Evolutionary conservation across 1,139 yeast species (phyloP).

Genomic region (Torulaspora globosa): DNA sequence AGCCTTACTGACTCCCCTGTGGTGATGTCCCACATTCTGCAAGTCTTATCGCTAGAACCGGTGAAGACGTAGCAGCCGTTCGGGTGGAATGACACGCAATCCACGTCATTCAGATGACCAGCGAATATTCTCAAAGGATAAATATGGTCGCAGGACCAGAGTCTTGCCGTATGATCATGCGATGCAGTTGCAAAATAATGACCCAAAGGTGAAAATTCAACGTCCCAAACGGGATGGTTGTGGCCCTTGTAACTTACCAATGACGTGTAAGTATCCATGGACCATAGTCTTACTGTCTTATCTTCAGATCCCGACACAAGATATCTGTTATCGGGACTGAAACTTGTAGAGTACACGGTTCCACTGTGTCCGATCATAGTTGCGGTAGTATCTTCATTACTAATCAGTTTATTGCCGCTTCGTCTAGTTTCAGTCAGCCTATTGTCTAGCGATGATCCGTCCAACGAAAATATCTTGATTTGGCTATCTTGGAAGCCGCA

Average conservation of each 20-base stretch:
- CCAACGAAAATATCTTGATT: slow-evolving; percentile 87
- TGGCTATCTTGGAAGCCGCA: slow-evolving; percentile 93
- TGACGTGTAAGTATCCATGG: slow-evolving; percentile 83
- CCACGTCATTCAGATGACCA: slow-evolving; percentile 96
- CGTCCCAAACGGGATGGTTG: slow-evolving; percentile 97
- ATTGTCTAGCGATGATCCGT: slow-evolving; percentile 66
- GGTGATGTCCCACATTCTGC: slow-evolving; percentile 96
- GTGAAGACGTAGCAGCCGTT: slow-evolving; percentile 91
- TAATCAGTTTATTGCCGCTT: slow-evolving; percentile 5
- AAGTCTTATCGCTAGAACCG: slow-evolving; percentile 91
- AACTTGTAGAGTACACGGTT: slow-evolving; percentile 83
- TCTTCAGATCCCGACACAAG: slow-evolving; percentile 85
- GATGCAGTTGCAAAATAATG: slow-evolving; percentile 97
- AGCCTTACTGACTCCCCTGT: slow-evolving; percentile 87
- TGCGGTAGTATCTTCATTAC: slow-evolving; percentile 37
- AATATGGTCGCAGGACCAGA: slow-evolving; percentile 98
- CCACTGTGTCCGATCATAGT: slow-evolving; percentile 91
- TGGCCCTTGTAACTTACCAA: slow-evolving; percentile 95
- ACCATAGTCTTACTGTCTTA: slow-evolving; percentile 89
- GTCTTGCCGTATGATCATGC: slow-evolving; percentile 93
- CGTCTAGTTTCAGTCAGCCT: slow-evolving; percentile 4
- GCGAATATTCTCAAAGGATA: slow-evolving; percentile 95
- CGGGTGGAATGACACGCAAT: slow-evolving; percentile 92
- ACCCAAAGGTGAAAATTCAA: slow-evolving; percentile 87
- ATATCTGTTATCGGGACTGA: slow-evolving; percentile 85